phyloP scores from a whole-genome alignment of 345 rosid species.

The Xanthoceras sorbifolium region DNA sequence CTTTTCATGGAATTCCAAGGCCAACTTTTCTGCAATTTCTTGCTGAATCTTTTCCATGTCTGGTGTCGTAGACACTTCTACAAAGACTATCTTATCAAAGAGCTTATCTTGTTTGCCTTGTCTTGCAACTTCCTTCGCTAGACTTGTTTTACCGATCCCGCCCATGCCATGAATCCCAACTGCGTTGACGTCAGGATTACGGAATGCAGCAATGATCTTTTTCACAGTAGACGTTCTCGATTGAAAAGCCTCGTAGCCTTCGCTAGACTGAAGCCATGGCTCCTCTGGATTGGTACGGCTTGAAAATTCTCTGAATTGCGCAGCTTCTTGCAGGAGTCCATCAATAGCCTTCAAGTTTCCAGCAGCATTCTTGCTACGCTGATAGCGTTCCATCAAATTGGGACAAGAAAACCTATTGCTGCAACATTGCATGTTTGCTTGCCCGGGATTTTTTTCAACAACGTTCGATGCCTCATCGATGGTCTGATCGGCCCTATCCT shows the following conservation, averaged over 20 bases:
- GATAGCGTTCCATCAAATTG: no score
- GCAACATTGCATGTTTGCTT: no score
- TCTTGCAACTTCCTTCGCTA: slow-evolving; percentile 4
- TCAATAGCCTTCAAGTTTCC: no score
- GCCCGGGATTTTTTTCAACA: no score
- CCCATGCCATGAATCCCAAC: background rate
- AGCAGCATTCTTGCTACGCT: no score
- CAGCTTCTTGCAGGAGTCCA: no score
- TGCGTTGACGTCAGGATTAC: background rate
- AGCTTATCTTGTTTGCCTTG: background rate
- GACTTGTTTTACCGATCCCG: background rate
- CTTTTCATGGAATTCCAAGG: background rate
- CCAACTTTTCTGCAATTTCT: slow-evolving; percentile 18
- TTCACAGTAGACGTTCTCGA: background rate
- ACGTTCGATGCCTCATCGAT: no score
- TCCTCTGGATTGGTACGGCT: no score
- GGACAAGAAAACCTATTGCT: no score
- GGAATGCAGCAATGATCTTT: background rate
- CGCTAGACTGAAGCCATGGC: no score
- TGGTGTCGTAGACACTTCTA: slow-evolving; percentile 3
- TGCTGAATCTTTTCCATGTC: slow-evolving; percentile 22
- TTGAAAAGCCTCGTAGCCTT: background rate
- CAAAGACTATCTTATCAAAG: slow-evolving; percentile 16
- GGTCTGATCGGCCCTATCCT: no score
- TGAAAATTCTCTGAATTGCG: no score